Percentiles rank a stretch among this genome's conserved stretches.
phyloP scores from a whole-genome alignment of 495 filamentous ascomycete species.

The Penicillium steckii region DNA sequence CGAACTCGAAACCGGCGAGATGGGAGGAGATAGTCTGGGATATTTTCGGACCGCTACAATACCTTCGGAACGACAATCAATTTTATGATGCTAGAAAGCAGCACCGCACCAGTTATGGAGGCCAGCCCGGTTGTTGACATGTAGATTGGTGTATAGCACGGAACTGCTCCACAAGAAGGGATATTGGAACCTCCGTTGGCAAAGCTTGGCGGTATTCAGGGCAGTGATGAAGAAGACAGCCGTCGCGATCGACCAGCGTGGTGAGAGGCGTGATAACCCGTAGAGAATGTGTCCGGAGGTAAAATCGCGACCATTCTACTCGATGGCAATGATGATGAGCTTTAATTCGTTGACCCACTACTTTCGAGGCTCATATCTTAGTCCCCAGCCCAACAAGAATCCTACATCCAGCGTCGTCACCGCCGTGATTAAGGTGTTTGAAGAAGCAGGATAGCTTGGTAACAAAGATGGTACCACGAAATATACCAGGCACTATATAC shows the following conservation, averaged over 20 bases:
- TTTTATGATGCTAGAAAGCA: conserved; percentile 38
- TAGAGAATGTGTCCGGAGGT: conserved; percentile 64
- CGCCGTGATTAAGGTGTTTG: conserved; percentile 28
- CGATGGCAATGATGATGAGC: too few relatives aligned
- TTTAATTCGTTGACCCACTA: too few relatives aligned
- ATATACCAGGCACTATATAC: conserved; percentile 40
- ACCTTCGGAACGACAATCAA: conserved; percentile 26
- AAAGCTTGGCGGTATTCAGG: conserved; percentile 49
- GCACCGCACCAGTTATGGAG: conserved; percentile 31
- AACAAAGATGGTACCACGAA: conserved; percentile 43
- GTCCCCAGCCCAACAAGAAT: conserved; percentile 57
- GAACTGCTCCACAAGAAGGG: conserved; percentile 31
- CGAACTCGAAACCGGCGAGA: conserved; percentile 52
- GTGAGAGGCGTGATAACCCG: conserved; percentile 51
- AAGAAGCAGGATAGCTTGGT: conserved; percentile 39
- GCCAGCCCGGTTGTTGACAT: conserved; percentile 34
- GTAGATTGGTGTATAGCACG: conserved; percentile 52
- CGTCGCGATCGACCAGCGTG: conserved; percentile 52
- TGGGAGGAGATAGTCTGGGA: conserved; percentile 33
- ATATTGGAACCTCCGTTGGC: conserved; percentile 28
- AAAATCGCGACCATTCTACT: conserved; percentile 53
- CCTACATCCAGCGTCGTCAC: conserved; percentile 43
- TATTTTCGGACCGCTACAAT: conserved; percentile 25
- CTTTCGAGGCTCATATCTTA: too few relatives aligned
- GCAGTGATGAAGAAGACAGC: conserved; percentile 55